phyloP scores from a whole-genome alignment of 2,329 filamentous ascomycete species.

The Colletotrichum horii region DNA sequence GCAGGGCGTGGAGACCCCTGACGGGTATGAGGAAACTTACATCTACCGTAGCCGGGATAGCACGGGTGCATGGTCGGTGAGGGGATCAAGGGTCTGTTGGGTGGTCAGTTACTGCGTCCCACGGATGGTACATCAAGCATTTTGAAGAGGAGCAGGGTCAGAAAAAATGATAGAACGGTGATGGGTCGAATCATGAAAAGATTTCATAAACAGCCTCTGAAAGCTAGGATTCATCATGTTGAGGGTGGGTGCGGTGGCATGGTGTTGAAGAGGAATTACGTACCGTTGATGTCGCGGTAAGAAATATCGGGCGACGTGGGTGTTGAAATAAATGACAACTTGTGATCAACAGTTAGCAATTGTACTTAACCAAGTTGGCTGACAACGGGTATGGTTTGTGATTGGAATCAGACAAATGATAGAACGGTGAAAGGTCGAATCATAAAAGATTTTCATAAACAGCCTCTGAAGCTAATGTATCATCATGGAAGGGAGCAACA shows the following conservation, averaged over 20 bases:
- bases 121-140: not conserved
- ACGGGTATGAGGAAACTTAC: not conserved
- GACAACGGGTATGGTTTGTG: not conserved
- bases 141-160: not conserved
- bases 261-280: not conserved
- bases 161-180: conserved; percentile 34
- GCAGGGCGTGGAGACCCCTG: not conserved
- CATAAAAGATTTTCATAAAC: conserved; percentile 47
- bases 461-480: conserved; percentile 47
- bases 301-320: not conserved
- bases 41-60: not conserved
- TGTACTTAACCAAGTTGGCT: not conserved
- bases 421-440: conserved; percentile 41
- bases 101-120: not conserved
- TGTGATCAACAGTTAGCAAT: not conserved
- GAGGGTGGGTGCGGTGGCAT: not conserved
- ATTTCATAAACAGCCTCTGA: conserved; percentile 55
- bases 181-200: conserved; percentile 41
- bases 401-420: conserved; percentile 24
- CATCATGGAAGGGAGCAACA: conserved; percentile 36
- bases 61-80: not conserved
- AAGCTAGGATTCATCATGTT: conserved; percentile 43
- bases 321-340: not conserved
- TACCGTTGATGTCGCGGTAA: not conserved
- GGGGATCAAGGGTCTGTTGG: not conserved